These are phyloP conservation scores for Phaffomyces antillensis DNA, from an alignment of 805 yeast species.

Conservation along the genomic window DNA sequence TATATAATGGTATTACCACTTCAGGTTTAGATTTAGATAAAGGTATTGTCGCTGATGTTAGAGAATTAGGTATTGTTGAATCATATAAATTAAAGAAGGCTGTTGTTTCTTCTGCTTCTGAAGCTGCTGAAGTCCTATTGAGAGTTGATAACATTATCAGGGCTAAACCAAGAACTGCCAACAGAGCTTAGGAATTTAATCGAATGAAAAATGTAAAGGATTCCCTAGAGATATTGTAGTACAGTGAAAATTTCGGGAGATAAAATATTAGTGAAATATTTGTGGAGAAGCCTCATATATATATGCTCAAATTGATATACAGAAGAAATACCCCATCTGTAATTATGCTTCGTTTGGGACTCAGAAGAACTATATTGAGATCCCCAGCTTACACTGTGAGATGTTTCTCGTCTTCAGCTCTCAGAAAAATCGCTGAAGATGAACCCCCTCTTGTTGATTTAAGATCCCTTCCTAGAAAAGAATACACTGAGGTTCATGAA, in stretches of 20 bases:
- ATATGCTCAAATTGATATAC: too few species aligned
- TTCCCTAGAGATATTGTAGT: background rate
- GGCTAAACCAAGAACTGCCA: constrained; percentile 96
- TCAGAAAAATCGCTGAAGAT: constrained; percentile 1
- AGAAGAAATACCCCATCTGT: too few species aligned
- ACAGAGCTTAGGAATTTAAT: constrained; percentile 42
- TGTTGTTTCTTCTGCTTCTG: constrained; percentile 93
- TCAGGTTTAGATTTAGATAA: constrained; percentile 83
- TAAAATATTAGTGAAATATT: too few species aligned
- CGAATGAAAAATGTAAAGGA: background rate
- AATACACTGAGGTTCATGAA: constrained; percentile 16
- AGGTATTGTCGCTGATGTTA: constrained; percentile 89
- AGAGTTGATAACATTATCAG: constrained; percentile 96
- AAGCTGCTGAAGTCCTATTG: constrained; percentile 92
- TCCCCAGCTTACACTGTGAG: background rate
- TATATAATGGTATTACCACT: constrained; percentile 82
- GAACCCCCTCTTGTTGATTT: constrained; percentile 15
- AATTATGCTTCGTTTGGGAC: constrained; percentile 5
- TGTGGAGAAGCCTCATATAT: too few species aligned
- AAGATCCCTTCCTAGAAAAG: constrained; percentile 19
- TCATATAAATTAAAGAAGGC: constrained; percentile 87
- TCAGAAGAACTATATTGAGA: background rate
- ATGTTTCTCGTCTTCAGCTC: background rate
- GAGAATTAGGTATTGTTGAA: constrained; percentile 89
- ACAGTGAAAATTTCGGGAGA: too few species aligned